phyloP scores from a whole-genome alignment of 176 grass and related monocot species.

The Oropetium thomaeum region DNA sequence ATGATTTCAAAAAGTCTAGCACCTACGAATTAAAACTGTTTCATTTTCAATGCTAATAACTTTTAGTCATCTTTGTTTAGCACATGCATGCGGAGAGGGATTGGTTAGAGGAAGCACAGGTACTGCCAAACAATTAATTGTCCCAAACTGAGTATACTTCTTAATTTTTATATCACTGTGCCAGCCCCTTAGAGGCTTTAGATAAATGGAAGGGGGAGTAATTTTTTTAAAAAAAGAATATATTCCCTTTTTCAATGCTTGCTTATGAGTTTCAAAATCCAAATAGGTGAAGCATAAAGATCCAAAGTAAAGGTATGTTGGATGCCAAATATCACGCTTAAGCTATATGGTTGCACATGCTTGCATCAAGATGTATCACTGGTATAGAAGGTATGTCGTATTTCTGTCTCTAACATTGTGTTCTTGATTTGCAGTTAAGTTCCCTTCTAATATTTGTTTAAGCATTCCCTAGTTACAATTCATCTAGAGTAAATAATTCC shows the following conservation, averaged over 20 bases:
- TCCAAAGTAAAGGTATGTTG: not conserved
- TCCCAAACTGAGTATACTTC: too few relatives aligned
- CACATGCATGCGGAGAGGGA: too few relatives aligned
- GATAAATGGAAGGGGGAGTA: too few relatives aligned
- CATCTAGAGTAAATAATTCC: not conserved
- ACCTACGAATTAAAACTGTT: too few relatives aligned
- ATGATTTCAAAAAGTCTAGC: too few relatives aligned
- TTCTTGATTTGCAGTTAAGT: not conserved
- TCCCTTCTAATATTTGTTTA: not conserved
- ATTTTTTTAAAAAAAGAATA: too few relatives aligned
- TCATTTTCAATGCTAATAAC: too few relatives aligned
- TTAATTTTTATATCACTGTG: too few relatives aligned
- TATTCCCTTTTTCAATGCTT: not conserved
- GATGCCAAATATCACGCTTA: not conserved
- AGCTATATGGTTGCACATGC: not conserved
- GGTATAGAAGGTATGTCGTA: not conserved
- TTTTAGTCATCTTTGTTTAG: too few relatives aligned
- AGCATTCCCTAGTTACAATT: not conserved
- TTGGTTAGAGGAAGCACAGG: too few relatives aligned
- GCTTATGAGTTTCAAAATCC: not conserved
- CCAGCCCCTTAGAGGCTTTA: too few relatives aligned
- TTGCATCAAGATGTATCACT: not conserved
- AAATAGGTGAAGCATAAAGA: not conserved
- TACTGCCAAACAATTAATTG: too few relatives aligned
- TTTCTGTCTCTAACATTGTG: not conserved